phyloP scores from a whole-genome alignment of 2,329 filamentous ascomycete species.

The Alternaria triticina region DNA sequence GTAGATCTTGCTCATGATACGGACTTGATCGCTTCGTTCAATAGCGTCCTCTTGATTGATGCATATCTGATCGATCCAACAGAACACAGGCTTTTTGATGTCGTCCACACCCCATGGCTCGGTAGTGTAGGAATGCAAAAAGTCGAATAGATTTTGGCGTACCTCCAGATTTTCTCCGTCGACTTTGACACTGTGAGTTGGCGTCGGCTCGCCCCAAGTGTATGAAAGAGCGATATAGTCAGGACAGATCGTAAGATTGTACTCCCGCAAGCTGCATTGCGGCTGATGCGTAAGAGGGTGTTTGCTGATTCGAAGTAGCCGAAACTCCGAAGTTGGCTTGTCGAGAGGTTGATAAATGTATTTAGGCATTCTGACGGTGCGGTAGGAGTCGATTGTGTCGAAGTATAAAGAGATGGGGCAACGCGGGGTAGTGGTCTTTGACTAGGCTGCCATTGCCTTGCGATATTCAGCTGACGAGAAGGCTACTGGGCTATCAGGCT shows the following conservation, averaged over 20 bases:
- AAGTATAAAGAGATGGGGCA: neutral
- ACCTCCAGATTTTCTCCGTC: rapidly evolving
- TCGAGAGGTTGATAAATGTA: neutral
- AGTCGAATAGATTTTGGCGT: neutral
- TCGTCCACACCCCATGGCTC: rapidly evolving
- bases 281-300: neutral
- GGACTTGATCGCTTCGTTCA: neutral
- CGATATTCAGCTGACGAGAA: neutral
- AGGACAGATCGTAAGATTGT: rapidly evolving
- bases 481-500: neutral
- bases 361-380: neutral
- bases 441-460: neutral
- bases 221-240: neutral
- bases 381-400: neutral
- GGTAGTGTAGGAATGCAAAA: rapidly evolving
- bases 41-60: neutral
- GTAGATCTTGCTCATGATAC: neutral
- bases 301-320: neutral
- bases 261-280: neutral
- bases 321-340: neutral
- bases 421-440: neutral
- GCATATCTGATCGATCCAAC: neutral
- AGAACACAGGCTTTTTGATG: rapidly evolving
- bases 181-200: neutral
- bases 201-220: neutral